Base-by-base conservation (phyloP, 768 basidiomycete species). In the Galerina sulciceps region DNA sequence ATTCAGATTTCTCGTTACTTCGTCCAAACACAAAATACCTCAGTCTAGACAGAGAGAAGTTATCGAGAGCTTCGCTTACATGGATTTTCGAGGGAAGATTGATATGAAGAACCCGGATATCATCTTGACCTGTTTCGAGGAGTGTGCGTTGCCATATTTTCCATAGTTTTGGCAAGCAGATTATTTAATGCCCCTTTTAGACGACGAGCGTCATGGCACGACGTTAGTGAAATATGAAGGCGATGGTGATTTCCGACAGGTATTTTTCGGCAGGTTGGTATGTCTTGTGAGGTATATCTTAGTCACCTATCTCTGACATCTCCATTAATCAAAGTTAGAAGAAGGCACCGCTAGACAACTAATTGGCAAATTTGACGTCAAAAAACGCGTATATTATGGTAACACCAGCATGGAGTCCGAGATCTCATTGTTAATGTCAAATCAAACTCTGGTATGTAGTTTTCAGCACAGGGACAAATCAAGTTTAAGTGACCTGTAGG, bases 331-430 rank as follows among this genome's bases (percentile, higher is more conserved):
- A 43, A 51, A 77, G 77, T 58, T 76, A 83, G 91, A 77, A 59
- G 82, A 88, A 66, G 89, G 89, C 13, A 78, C 81, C 23, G 90
- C 92, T 0, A 85, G 96, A 5, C 68, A 77, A 2, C 77, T 96
- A 35, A 80, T 94, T 47, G 72, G 76, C 47, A 82, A 76, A 53
- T 96, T 93, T 59, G 89, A 93, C 59, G 90, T 99, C 48, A 99
- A 97, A 73, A 93, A 93, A 65, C 83, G 97, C 9, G 76, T 78
- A 13, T 99, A 91, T 68, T 98, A 87, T 71, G 97, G 97, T 3
- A 99, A 96, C 64, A 99, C 97, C 0, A 93, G 92, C 66, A 99
- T 99, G 97, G 96, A 97, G 65, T 87, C 96, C 0, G 95, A 98
- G 71, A 89, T 98, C 47, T 96, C 94, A 1, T 77, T 99, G 44